phyloP scores from a whole-genome alignment of 805 yeast genomes.

The Grigorovia humatica region DNA sequence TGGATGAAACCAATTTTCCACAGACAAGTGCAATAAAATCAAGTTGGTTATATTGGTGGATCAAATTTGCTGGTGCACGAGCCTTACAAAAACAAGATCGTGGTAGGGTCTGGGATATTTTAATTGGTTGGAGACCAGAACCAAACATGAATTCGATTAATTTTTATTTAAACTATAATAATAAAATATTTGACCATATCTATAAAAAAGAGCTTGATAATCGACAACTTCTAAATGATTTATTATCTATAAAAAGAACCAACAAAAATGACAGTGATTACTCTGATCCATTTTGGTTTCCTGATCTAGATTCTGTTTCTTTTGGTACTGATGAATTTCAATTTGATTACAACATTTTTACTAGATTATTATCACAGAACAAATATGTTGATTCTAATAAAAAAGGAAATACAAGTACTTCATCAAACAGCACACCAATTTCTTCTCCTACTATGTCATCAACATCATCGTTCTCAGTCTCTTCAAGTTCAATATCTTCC shows the following conservation, averaged over 20 bases:
- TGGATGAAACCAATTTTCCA: slow-evolving; percentile 62
- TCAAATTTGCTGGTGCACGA: slow-evolving; percentile 81
- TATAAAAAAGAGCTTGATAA: slow-evolving; percentile 8
- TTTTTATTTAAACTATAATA: slow-evolving; percentile 28
- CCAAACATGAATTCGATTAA: slow-evolving; percentile 24
- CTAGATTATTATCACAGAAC: slow-evolving; percentile 21
- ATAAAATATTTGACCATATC: slow-evolving; percentile 21
- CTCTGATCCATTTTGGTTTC: slow-evolving; percentile 30
- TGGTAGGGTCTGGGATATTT: slow-evolving; percentile 81
- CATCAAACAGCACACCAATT: background rate
- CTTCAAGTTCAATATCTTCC: background rate
- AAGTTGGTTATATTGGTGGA: slow-evolving; percentile 94
- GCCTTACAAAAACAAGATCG: slow-evolving; percentile 73
- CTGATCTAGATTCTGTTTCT: slow-evolving; percentile 23
- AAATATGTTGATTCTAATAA: slow-evolving; percentile 9
- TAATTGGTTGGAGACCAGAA: slow-evolving; percentile 64
- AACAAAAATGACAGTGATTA: slow-evolving; percentile 5
- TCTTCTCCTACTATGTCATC: background rate
- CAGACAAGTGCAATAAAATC: slow-evolving; percentile 46
- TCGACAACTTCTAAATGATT: background rate
- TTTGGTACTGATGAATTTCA: slow-evolving; percentile 18
- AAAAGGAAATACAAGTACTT: background rate
- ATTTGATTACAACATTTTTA: slow-evolving; percentile 22
- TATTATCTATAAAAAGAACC: slow-evolving; percentile 13
- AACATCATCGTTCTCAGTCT: background rate